Evolutionary conservation across 345 rosid genomes (phyloP).

Genomic region (Schrenkiella parvula): DNA sequence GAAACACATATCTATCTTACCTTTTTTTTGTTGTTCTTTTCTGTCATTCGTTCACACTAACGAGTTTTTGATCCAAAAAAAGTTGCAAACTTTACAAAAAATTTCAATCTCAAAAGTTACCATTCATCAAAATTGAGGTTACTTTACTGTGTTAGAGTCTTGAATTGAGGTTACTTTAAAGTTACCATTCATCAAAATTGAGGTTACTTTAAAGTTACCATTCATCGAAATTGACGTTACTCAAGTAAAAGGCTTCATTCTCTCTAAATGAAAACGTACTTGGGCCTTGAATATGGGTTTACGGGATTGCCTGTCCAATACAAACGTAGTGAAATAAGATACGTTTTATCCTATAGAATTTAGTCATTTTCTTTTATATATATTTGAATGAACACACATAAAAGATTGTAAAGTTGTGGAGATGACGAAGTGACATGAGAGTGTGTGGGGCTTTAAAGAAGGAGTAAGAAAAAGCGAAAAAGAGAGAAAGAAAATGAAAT

Average conservation of each 20-base stretch:
- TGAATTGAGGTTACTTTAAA: no score
- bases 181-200: no score
- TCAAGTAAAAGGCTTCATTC: no score
- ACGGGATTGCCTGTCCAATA: neutral
- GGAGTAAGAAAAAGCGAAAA: constrained; percentile 1
- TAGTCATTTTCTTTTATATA: neutral
- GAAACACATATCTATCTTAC: neutral
- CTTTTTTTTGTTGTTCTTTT: no score
- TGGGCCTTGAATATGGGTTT: neutral
- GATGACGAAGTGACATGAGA: constrained; percentile 9
- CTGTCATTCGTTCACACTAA: neutral
- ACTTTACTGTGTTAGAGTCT: neutral
- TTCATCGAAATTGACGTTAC: no score
- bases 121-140: neutral
- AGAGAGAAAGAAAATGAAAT: constrained; percentile 3
- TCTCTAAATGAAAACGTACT: no score
- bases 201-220: no score
- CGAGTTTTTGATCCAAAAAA: neutral
- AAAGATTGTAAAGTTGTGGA: neutral
- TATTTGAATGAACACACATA: neutral
- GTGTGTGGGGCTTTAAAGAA: constrained; percentile 12
- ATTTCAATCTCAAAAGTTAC: neutral
- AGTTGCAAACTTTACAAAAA: neutral
- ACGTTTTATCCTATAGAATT: neutral
- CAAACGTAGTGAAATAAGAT: neutral